These are phyloP conservation scores for Emydomyces testavorans DNA, from an alignment of 2,329 filamentous ascomycete species.

Conservation along the genomic window DNA sequence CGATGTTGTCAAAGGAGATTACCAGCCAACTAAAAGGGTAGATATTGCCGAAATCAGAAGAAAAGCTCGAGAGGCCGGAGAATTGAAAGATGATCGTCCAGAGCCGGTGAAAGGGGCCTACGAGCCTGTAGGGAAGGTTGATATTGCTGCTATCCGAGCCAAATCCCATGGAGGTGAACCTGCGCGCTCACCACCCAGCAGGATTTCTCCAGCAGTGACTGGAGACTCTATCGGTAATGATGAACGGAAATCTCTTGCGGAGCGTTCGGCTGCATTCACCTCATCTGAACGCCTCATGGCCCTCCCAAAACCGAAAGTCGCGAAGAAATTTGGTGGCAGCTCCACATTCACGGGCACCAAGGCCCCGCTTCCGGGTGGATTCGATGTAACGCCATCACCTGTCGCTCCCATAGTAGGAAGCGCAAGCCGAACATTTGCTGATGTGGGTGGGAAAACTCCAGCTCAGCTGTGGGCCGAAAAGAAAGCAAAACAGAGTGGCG, in stretches of 20 bases:
- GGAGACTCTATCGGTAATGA: conserved; percentile 37
- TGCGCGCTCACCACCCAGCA: conserved; percentile 26
- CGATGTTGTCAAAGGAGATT: conserved; percentile 71
- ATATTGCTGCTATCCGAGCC: conserved; percentile 86
- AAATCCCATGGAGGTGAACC: conserved; percentile 51
- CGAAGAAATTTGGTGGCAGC: conserved; percentile 70
- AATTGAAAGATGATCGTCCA: conserved; percentile 60
- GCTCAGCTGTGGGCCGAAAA: conserved; percentile 96
- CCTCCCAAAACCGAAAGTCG: conserved; percentile 87
- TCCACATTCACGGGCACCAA: conserved; percentile 77
- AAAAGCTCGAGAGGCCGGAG: conserved; percentile 52
- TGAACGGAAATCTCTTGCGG: conserved; percentile 55
- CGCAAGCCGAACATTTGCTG: conserved; percentile 86
- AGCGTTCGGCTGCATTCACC: conserved; percentile 63
- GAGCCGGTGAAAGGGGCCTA: conserved; percentile 83
- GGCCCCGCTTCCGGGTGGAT: conserved; percentile 62
- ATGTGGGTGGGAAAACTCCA: conserved; percentile 88
- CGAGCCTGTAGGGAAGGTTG: conserved; percentile 89
- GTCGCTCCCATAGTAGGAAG: conserved; percentile 55
- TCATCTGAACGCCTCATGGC: conserved; percentile 68
- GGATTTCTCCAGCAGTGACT: conserved; percentile 36
- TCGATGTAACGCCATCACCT: conserved; percentile 51
- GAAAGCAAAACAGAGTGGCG: conserved; percentile 67
- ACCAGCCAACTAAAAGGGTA: conserved; percentile 94
- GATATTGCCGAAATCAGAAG: conserved; percentile 83